Evolutionary conservation across 495 filamentous ascomycete genomes (phyloP).

Genomic region (Lineolata rhizophorae): DNA sequence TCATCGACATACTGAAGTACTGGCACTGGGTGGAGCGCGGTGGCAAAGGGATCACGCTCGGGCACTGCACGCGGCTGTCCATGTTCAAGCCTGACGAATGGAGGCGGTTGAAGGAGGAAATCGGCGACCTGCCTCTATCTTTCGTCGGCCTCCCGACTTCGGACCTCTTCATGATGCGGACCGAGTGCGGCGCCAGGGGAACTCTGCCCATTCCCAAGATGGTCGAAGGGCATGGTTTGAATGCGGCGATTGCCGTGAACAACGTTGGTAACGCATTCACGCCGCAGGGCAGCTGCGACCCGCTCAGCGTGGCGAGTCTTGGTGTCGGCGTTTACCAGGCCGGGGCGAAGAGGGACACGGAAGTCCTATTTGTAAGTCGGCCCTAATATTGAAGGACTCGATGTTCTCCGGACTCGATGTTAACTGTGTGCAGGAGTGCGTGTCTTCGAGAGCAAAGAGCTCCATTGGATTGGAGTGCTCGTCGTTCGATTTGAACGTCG

Average conservation of each 20-base stretch:
- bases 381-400: background rate
- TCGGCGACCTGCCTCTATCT: conserved; percentile 33
- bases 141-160: conserved; percentile 54
- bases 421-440: conserved; percentile 19
- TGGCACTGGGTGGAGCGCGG: conserved; percentile 23
- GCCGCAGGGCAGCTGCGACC: conserved; percentile 51
- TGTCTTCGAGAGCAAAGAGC: conserved; percentile 32
- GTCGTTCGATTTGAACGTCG: conserved; percentile 5
- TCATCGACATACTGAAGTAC: conserved; percentile 25
- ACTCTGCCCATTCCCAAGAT: conserved; percentile 41
- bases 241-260: conserved; percentile 45
- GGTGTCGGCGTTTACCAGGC: conserved; percentile 49
- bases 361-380: conserved; percentile 31
- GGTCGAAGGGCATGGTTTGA: conserved; percentile 34
- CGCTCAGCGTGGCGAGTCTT: conserved; percentile 36
- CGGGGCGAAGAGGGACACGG: conserved; percentile 33
- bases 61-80: conserved; percentile 49
- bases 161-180: conserved; percentile 56
- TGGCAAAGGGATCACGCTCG: conserved; percentile 34
- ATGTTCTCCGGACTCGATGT: background rate
- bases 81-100: conserved; percentile 29
- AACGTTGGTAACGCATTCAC: conserved; percentile 66
- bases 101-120: conserved; percentile 22
- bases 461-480: conserved; percentile 19
- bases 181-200: conserved; percentile 17